Conservation (phyloP, 345 rosid species). For the Sonneratia caseolaris region DNA sequence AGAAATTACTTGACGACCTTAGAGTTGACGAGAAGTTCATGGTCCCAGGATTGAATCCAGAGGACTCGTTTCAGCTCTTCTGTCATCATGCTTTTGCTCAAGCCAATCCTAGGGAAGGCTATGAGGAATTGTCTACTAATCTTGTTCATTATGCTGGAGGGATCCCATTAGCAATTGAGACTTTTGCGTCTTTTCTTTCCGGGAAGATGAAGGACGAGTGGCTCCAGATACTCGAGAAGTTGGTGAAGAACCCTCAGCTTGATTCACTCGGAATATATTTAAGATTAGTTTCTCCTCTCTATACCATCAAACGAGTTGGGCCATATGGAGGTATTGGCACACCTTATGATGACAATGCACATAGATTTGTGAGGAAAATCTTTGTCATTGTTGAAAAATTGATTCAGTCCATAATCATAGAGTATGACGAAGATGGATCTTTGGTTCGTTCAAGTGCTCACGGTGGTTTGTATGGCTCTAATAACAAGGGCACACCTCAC, state of each 20-base stretch:
- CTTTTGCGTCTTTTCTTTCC: not conserved
- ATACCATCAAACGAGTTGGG: not conserved
- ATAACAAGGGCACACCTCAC: too few relatives aligned
- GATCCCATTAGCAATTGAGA: not conserved
- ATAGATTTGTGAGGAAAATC: not conserved
- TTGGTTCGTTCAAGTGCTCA: not conserved
- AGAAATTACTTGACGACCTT: not conserved
- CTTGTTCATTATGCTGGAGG: not conserved
- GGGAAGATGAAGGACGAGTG: not conserved
- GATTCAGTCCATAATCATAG: not conserved
- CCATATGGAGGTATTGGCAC: not conserved
- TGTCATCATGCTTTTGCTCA: constrained; percentile 2
- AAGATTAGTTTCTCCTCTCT: not conserved
- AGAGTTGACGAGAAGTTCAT: not conserved
- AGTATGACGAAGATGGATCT: not conserved
- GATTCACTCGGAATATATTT: not conserved
- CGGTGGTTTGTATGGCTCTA: not conserved
- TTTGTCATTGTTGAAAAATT: not conserved
- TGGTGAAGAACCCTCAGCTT: not conserved
- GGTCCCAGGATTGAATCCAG: not conserved
- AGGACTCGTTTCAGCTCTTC: not conserved
- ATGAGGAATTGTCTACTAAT: not conserved
- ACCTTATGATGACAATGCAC: not conserved
- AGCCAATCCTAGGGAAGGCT: not conserved
- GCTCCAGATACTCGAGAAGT: not conserved